Evolutionary conservation across 2,329 filamentous ascomycete genomes (phyloP).

Genomic region (Fonsecaea pugnacius): DNA sequence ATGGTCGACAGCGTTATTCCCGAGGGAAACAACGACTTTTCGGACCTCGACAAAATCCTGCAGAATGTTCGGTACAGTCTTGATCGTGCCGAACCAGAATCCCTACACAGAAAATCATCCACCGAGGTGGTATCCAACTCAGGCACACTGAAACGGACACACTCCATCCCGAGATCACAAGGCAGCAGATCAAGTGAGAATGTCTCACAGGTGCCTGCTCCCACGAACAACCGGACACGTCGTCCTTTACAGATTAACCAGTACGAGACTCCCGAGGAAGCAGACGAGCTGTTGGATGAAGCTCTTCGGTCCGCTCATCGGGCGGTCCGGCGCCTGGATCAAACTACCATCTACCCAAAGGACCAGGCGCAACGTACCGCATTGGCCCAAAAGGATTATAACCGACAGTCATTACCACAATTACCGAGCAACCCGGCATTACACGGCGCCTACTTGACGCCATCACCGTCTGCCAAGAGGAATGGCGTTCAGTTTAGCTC

Average conservation of each 20-base stretch:
- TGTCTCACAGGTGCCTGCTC: slow-evolving; percentile 55
- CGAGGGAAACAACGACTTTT: slow-evolving; percentile 56
- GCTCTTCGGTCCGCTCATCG: slow-evolving; percentile 76
- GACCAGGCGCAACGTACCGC: slow-evolving; percentile 48
- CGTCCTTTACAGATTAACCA: slow-evolving; percentile 74
- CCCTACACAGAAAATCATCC: slow-evolving; percentile 18
- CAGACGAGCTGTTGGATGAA: slow-evolving; percentile 93
- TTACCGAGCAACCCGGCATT: slow-evolving; percentile 27
- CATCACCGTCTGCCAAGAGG: slow-evolving; percentile 78
- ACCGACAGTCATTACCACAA: slow-evolving; percentile 44
- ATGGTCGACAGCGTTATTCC: slow-evolving; percentile 63
- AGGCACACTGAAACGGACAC: slow-evolving; percentile 34
- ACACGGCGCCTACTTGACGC: slow-evolving; percentile 66
- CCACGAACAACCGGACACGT: slow-evolving; percentile 78
- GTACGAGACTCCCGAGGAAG: slow-evolving; percentile 94
- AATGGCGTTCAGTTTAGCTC: slow-evolving; percentile 75
- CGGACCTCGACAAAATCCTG: slow-evolving; percentile 65
- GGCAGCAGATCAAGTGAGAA: slow-evolving; percentile 33
- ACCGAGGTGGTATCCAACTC: slow-evolving; percentile 28
- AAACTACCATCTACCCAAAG: slow-evolving; percentile 41
- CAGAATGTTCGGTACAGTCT: slow-evolving; percentile 65
- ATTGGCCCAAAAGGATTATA: slow-evolving; percentile 44
- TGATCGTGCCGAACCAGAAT: slow-evolving; percentile 43
- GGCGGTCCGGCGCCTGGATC: slow-evolving; percentile 72
- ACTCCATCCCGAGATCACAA: slow-evolving; percentile 35